A percentile compares a stretch with the other conserved stretches of the same genome.
Evolutionary conservation across 768 basidiomycete genomes (phyloP).

Genomic region (Boletus pseudopeckii): DNA sequence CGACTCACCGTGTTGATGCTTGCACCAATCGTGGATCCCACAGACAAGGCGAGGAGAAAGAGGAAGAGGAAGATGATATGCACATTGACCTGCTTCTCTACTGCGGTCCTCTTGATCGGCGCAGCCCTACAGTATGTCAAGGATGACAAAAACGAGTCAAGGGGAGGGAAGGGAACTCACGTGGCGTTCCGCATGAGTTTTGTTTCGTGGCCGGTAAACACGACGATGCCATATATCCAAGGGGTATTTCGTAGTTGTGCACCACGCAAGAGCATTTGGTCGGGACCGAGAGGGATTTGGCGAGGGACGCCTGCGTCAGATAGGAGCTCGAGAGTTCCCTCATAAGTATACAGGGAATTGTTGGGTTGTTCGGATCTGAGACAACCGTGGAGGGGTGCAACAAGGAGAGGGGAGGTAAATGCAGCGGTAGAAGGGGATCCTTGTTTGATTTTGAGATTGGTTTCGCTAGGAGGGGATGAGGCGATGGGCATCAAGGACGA

Average conservation of each 20-base stretch:
- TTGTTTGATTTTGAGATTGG: conserved; percentile 98
- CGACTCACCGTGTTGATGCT: conserved; percentile 71
- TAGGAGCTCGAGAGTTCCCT: conserved; percentile 70
- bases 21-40: conserved; percentile 90
- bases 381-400: conserved; percentile 71
- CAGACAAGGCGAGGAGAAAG: conserved; percentile 78
- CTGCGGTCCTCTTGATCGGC: conserved; percentile 94
- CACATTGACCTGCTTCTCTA: conserved; percentile 92
- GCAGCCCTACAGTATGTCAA: conserved; percentile 57
- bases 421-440: conserved; percentile 76
- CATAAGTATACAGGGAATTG: conserved; percentile 95
- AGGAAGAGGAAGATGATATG: conserved; percentile 96
- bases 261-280: conserved; percentile 90
- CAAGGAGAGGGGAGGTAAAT: conserved; percentile 74
- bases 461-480: conserved; percentile 58
- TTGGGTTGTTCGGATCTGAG: conserved; percentile 96
- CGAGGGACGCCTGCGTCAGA: conserved; percentile 56
- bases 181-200: conserved; percentile 98
- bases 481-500: background rate
- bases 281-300: conserved; percentile 89
- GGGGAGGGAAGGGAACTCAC: conserved; percentile 46
- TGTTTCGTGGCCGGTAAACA: conserved; percentile 97
- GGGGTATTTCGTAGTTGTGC: conserved; percentile 95
- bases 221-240: conserved; percentile 92
- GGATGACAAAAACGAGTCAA: background rate